Percentiles rank a stretch among this genome's conserved stretches.
Conservation (phyloP, 2,329 filamentous ascomycete genomes). For the Arthroderma sp. region DNA sequence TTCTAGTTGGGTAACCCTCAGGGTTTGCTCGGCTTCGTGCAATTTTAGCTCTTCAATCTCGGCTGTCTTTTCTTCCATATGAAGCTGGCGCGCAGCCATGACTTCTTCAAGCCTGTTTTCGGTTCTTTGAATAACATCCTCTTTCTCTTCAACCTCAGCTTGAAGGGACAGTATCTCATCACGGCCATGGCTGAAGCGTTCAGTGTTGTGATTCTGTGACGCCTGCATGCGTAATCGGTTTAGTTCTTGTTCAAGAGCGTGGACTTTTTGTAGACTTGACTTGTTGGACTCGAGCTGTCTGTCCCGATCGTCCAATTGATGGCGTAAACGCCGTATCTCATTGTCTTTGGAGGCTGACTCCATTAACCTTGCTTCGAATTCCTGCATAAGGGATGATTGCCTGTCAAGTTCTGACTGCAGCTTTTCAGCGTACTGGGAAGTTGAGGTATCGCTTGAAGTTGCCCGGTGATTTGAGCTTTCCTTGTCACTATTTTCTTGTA, state of each 20-base stretch:
- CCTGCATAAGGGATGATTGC: too few species aligned
- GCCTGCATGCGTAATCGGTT: constrained; percentile 4
- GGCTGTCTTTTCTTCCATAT: constrained; percentile 22
- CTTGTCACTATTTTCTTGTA: too few species aligned
- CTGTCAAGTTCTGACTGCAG: too few species aligned
- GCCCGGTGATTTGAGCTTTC: too few species aligned
- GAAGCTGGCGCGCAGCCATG: constrained; percentile 20
- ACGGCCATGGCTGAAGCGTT: too few species aligned
- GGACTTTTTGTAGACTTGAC: constrained; percentile 14
- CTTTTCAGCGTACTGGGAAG: too few species aligned
- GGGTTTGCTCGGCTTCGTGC: constrained; percentile 21
- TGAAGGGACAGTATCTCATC: constrained; percentile 11
- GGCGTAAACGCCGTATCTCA: background rate
- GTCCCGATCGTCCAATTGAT: background rate
- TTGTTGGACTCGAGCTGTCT: background rate
- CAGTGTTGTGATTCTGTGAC: too few species aligned
- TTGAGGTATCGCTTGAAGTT: too few species aligned
- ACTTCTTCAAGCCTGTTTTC: constrained; percentile 21
- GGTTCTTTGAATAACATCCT: constrained; percentile 23
- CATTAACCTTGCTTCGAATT: too few species aligned
- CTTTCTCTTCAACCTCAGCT: constrained; percentile 22
- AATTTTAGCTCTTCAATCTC: constrained; percentile 25
- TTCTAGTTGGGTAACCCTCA: constrained; percentile 24
- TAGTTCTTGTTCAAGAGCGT: constrained; percentile 10
- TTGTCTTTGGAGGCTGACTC: too few species aligned